These are phyloP conservation scores for Ophiocordyceps sinensis DNA, from an alignment of 2,329 filamentous ascomycete species.

Conservation along the genomic window DNA sequence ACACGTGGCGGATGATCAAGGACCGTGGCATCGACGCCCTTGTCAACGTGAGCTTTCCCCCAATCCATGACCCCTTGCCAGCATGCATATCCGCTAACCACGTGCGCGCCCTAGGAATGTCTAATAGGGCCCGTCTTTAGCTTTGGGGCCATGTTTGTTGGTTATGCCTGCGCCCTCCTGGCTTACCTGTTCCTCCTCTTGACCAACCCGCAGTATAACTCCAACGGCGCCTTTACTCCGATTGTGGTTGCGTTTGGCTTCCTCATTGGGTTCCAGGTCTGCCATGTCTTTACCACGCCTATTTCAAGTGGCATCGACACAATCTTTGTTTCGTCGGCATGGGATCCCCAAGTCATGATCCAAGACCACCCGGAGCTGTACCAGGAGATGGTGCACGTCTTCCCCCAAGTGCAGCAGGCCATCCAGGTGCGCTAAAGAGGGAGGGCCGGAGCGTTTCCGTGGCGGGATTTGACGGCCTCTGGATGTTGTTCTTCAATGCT, in stretches of 20 bases:
- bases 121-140: conserved; percentile 61
- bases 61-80: not conserved
- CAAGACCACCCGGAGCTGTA: conserved; percentile 73
- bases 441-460: not conserved
- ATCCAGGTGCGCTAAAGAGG: conserved; percentile 29
- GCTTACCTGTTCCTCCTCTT: conserved; percentile 79
- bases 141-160: conserved; percentile 72
- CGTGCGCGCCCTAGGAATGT: conserved; percentile 41
- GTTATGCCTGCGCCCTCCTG: conserved; percentile 65
- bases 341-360: conserved; percentile 61
- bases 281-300: conserved; percentile 79
- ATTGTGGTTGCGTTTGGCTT: conserved; percentile 77
- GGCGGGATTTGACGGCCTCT: not conserved
- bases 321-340: conserved; percentile 68
- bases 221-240: conserved; percentile 50
- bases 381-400: conserved; percentile 61
- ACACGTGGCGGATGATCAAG: conserved; percentile 84
- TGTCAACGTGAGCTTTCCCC: conserved; percentile 41
- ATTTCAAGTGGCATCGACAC: conserved; percentile 81
- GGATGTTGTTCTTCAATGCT: not conserved
- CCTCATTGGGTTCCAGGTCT: conserved; percentile 79
- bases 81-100: not conserved
- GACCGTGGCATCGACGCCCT: conserved; percentile 82
- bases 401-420: conserved; percentile 68
- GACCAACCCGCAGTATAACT: conserved; percentile 68